Evolutionary conservation across 2,329 filamentous ascomycete genomes (phyloP), one percentile per base, ranked within the genome.

Genomic region (Neonectria magnoliae): DNA sequence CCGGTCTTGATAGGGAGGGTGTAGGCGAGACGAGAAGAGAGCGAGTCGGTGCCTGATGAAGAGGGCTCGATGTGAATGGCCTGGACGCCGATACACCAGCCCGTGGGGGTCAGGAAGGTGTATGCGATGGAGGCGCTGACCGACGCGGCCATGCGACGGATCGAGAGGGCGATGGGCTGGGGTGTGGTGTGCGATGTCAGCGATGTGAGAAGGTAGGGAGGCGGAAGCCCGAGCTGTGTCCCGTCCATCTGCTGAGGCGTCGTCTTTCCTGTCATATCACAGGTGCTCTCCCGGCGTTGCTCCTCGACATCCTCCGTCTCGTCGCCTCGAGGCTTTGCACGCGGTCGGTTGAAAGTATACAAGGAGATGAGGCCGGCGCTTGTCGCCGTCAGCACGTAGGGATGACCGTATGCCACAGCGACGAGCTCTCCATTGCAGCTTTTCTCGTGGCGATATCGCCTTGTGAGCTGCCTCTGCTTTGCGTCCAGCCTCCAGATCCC

Each of bases 31-130:
- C 78, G 75, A 3, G 79, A 81, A 4, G 74, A 75, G 45, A 80
- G 66, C n/a, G 75, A 72, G 18, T 79, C 77, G 27, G 71, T 57
- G n/a, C 76, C 77, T 31, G 71, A 65, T 20, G 59, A 0, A 1
- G 76, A 71, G 5, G 76, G 73, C 1, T 74, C 79, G 47, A 97
- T 85, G 62, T 91, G 89, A 47, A 98, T 82, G 77, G 98, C 95
- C 77, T 98, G 95, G n/a, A 98, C 88, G 2, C 94, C 94, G 16
- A 97, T 87, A 8, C 92, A 94, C 93, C 94, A 98, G 29, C 94
- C 94, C 47, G 89, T 89, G 3, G 90, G 84, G 2, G 92, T 91
- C 16, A 91, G 90, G 68, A 97, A 89, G 0, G 93, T 92, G 76
- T 97, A 98, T 1, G 93, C 94, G 64, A 98, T 92, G 0, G 93